Evolutionary conservation across 108 stramenopile species (phyloP), one percentile per base, ranked within the genome.

Genomic region (Schizochytrium sp.): DNA sequence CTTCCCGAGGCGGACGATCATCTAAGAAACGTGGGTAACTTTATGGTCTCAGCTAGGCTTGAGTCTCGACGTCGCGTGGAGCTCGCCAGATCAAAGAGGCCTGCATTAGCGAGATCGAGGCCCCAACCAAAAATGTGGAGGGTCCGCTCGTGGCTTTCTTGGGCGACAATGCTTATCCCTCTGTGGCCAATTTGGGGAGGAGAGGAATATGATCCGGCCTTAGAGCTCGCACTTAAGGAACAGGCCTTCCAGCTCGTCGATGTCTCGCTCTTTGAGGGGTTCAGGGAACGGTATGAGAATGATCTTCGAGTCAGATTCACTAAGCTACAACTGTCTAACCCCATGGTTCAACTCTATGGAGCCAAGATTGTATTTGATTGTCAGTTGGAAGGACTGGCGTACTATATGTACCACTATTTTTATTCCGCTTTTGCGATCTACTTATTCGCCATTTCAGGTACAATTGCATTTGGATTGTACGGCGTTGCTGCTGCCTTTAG

Each of bases 1-100:
- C 50, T 55, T 28, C 50, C 76, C 15, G 15, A 47, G 0, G 76
- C 76, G 8, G 3, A 1, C 7, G 76, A 83, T 42, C 50, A 38
- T 1, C 13, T 83, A 10, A 47, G 1, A 0, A 55, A 55, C 2
- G 3, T 83, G 45, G 76, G 76, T 17, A 83, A 83, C 28, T 83
- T 83, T 50, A 83, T 83, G 76, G 76, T 83, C 45, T 46, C 76
- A n/a, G 76, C 76, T 3, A 55, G 55, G 47, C 13, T 83, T 46
- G 28, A 7, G 10, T 83, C 76, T 10, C 76, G 76, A 5, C 5
- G 28, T 13, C 49, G 55, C 15, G 2, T 38, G 10, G 53, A 49
- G 50, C 47, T 83, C 15, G 76, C 76, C 8, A 17, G 76, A 12
- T 83, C 76, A 0, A 83, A 83, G 47, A 47, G 76, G 5, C 76